Percentiles rank a stretch among this genome's conserved stretches.
phyloP scores from a whole-genome alignment of 2,329 filamentous ascomycete genomes.

The Cytospora piceae region DNA sequence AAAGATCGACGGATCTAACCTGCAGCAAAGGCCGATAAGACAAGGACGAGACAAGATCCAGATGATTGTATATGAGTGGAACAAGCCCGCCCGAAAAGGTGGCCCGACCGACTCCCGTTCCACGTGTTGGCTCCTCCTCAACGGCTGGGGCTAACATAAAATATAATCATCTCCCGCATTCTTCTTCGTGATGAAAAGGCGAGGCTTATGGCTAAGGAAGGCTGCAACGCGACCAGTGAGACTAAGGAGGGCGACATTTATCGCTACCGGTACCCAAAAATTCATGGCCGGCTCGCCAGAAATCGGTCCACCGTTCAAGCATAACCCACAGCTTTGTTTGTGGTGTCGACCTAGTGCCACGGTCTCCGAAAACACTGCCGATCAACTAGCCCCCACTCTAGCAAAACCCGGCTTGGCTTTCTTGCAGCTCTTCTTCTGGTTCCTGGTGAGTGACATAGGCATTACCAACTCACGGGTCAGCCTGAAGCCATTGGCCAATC shows the following conservation, averaged over 20 bases:
- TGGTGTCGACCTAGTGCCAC: slow-evolving; percentile 1
- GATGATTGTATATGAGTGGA: too few relatives aligned
- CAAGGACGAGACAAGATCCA: too few relatives aligned
- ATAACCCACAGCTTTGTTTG: neutral
- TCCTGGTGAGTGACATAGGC: too few relatives aligned
- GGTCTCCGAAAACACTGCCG: slow-evolving; percentile 21
- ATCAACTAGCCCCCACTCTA: neutral
- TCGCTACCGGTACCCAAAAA: neutral
- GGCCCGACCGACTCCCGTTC: neutral
- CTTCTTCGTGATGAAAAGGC: neutral
- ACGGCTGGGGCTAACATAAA: neutral
- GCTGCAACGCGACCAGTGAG: neutral
- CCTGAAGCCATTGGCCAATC: slow-evolving; percentile 7
- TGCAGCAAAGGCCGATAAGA: neutral
- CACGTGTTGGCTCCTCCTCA: neutral
- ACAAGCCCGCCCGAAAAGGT: neutral
- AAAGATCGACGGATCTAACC: neutral
- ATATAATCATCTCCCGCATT: neutral
- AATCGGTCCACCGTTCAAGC: neutral
- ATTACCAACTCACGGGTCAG: neutral
- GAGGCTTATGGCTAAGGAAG: neutral
- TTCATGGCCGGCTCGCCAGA: neutral
- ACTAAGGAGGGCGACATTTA: neutral
- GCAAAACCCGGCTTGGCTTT: neutral
- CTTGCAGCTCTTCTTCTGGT: neutral